Conservation (phyloP, 768 basidiomycete species). For the Sarcodon aspratus region DNA sequence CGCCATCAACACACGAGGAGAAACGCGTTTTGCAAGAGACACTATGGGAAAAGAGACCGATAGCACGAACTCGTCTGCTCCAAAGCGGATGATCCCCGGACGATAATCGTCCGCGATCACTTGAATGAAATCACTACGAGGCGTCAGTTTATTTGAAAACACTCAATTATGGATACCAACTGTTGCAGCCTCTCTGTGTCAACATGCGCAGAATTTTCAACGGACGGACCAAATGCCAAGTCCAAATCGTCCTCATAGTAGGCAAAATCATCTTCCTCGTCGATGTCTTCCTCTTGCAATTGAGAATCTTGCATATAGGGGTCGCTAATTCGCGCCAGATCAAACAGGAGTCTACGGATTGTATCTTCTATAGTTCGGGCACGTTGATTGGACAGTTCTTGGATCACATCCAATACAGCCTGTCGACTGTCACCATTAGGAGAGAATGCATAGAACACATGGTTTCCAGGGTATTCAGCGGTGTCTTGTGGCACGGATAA, state of each 20-base stretch:
- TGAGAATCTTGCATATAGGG: no score
- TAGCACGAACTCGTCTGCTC: conserved; percentile 38
- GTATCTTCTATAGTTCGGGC: conserved; percentile 34
- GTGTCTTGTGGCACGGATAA: conserved; percentile 32
- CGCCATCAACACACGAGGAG: conserved; percentile 57
- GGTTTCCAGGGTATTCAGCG: conserved; percentile 52
- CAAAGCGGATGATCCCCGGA: conserved; percentile 46
- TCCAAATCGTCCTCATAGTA: conserved; percentile 30
- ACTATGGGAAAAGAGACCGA: conserved; percentile 49
- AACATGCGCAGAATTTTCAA: conserved; percentile 2
- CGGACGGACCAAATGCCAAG: conserved; percentile 10
- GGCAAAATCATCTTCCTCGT: conserved; percentile 21
- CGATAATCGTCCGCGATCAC: conserved; percentile 44
- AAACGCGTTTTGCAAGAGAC: conserved; percentile 36
- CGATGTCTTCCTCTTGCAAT: conserved; percentile 5
- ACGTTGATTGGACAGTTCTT: conserved; percentile 28
- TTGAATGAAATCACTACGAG: conserved; percentile 44
- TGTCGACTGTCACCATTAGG: conserved; percentile 30
- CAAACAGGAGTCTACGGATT: conserved; percentile 13
- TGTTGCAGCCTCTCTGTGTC: conserved; percentile 9
- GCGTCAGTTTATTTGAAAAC: not conserved
- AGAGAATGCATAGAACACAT: conserved; percentile 46
- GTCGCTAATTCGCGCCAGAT: not conserved
- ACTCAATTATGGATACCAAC: conserved; percentile 6
- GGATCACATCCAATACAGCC: conserved; percentile 29